Evolutionary conservation across 805 yeast species (phyloP).

Genomic region (Starmera dryadoides): DNA sequence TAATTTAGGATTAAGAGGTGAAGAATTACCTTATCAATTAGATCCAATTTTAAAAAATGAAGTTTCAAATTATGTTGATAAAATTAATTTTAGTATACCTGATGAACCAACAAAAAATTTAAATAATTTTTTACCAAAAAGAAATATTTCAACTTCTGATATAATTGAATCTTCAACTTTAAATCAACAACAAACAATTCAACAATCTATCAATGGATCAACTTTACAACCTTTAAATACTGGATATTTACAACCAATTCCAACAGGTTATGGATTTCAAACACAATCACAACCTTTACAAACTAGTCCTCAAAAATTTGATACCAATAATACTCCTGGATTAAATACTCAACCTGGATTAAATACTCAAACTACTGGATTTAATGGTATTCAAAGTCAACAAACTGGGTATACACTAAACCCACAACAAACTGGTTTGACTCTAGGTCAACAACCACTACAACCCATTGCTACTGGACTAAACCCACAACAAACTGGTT

Average conservation of each 20-base stretch:
- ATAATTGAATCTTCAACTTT: neutral
- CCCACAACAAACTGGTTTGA: constrained; percentile 11
- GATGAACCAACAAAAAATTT: constrained; percentile 25
- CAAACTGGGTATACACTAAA: neutral
- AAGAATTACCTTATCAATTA: constrained; percentile 61
- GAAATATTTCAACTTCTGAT: neutral
- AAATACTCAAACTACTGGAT: constrained; percentile 20
- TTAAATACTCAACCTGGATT: constrained; percentile 53
- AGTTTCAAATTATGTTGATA: constrained; percentile 80
- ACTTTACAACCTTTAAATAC: constrained; percentile 1
- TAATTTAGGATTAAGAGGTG: constrained; percentile 69
- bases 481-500: constrained; percentile 30
- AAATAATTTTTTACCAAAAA: constrained; percentile 3
- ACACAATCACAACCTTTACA: constrained; percentile 26
- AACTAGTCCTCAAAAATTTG: constrained; percentile 73
- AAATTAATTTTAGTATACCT: constrained; percentile 71
- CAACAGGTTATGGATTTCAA: constrained; percentile 1
- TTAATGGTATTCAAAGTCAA: constrained; percentile 12
- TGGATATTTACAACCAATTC: neutral
- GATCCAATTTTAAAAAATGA: constrained; percentile 74
- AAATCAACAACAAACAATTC: constrained; percentile 8
- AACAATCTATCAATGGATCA: constrained; percentile 25
- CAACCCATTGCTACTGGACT: constrained; percentile 40
- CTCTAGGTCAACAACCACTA: constrained; percentile 24
- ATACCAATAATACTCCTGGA: constrained; percentile 52